Base-by-base conservation (phyloP, 805 yeast genomes). In the Candida tammaniensis region DNA sequence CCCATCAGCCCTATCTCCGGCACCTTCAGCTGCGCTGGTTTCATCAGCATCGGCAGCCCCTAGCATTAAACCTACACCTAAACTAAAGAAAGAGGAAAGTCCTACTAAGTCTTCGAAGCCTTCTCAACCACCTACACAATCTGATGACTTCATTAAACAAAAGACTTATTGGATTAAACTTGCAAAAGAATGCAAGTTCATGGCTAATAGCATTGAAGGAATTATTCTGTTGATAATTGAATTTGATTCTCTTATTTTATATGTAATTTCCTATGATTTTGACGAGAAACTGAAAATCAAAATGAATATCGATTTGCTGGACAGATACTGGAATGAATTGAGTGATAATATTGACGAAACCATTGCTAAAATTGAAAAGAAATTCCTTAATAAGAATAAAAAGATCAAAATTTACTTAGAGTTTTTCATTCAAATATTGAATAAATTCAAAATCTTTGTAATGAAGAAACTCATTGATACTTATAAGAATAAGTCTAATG, bases 401-500 rank as follows among this genome's bases (percentile, higher is more conserved):
- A 24, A 42, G 17, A 35, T 36, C 9, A 31, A 24, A 12, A 2
- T 22, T 7, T 36, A 27, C 16, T 24, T 38, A 14, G 21, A 22
- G 16, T 37, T 27, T 10, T 30, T 46, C 10, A 25, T 23, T 8
- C 40, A 66, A 21, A 37, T 62, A 9, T 47, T 65, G 8, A 50
- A 51, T 22, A 59, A 54, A 30, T 44, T 57, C 10, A 49, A 52
- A 31, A 59, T 64, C 1, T 43, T 56, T 6, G 41, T 63, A 3
- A 46, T 55, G n/a, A 59, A 55, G 31, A 42, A 62, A n/a, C 51
- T 56, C 23, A 65, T 62, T 35, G 28, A 46, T 6, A 52, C 56
- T 5, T 43, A 49, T 31, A 45, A 44, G 12, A 51, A 36, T 54
- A 49, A 32, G 40, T 40, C 15, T 39, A n/a, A 15, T 12, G 5